phyloP scores from a whole-genome alignment of 768 basidiomycete genomes.

The Suillus subalutaceus region DNA sequence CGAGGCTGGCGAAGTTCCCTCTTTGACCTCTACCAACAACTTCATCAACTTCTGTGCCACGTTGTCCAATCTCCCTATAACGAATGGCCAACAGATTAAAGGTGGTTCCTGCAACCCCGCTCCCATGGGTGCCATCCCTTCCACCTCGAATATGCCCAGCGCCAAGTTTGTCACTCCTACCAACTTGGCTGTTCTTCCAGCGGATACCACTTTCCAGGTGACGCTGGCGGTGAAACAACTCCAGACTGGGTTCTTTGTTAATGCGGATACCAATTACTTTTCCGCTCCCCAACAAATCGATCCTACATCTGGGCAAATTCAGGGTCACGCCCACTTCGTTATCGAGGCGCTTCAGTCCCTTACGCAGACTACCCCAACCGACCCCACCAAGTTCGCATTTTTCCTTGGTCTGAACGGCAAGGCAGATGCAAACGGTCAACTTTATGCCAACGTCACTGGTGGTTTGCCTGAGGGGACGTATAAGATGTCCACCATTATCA shows the following conservation, averaged over 20 bases:
- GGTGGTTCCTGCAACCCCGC: slow-evolving; percentile 62
- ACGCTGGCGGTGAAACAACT: slow-evolving; percentile 47
- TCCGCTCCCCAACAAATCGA: slow-evolving; percentile 57
- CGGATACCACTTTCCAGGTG: slow-evolving; percentile 56
- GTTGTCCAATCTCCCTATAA: slow-evolving; percentile 51
- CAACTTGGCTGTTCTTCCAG: slow-evolving; percentile 45
- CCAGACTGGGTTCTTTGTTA: slow-evolving; percentile 60
- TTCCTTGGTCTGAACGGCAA: slow-evolving; percentile 56
- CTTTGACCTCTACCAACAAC: slow-evolving; percentile 68
- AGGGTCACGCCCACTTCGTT: slow-evolving; percentile 67
- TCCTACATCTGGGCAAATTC: slow-evolving; percentile 46
- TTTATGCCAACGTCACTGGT: slow-evolving; percentile 49
- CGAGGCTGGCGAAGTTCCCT: slow-evolving; percentile 52
- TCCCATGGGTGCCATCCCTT: slow-evolving; percentile 61
- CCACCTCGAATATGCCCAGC: slow-evolving; percentile 52
- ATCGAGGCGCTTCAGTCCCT: slow-evolving; percentile 54
- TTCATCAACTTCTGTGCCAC: slow-evolving; percentile 71
- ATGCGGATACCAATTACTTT: slow-evolving; percentile 54
- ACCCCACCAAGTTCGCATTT: slow-evolving; percentile 58
- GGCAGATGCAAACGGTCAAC: slow-evolving; percentile 45
- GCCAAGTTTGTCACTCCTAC: slow-evolving; percentile 52
- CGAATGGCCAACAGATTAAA: slow-evolving; percentile 58
- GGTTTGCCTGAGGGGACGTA: slow-evolving; percentile 60
- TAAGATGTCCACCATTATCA: slow-evolving; percentile 46
- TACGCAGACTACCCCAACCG: slow-evolving; percentile 47